Evolutionary conservation across 176 grass and related monocot species (phyloP).

Genomic region (Ananas comosus): DNA sequence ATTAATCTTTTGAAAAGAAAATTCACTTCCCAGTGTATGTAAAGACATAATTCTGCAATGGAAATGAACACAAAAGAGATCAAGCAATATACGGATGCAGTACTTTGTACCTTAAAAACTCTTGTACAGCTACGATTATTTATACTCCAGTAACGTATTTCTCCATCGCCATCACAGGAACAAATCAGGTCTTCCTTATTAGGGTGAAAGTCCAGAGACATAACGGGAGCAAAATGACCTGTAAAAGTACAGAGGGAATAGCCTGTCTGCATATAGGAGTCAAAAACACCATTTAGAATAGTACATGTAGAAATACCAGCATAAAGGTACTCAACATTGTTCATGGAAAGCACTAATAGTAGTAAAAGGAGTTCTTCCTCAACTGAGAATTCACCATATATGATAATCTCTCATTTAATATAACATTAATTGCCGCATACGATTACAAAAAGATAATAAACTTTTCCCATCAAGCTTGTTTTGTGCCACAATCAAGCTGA

Average conservation of each 20-base stretch:
- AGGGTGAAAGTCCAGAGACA: conserved; percentile 94
- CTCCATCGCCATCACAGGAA: conserved; percentile 79
- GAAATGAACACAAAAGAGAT: too few relatives aligned
- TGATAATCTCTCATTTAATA: too few relatives aligned
- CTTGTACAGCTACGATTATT: conserved; percentile 85
- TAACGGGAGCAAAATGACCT: conserved; percentile 82
- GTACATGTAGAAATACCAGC: background rate
- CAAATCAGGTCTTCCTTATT: conserved; percentile 99
- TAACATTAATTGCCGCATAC: too few relatives aligned
- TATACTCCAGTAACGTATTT: conserved; percentile 95
- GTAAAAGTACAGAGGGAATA: conserved; percentile 97
- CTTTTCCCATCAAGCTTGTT: background rate
- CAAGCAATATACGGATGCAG: background rate
- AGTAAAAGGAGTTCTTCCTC: background rate
- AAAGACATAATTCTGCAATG: too few relatives aligned
- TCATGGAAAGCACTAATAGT: background rate
- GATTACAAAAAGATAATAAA: background rate
- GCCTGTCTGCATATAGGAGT: conserved; percentile 45
- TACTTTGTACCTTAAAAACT: conserved; percentile 60
- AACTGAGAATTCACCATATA: background rate
- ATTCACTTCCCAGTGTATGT: background rate
- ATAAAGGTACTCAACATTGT: background rate
- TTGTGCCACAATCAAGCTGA: too few relatives aligned
- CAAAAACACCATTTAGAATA: conserved; percentile 1
- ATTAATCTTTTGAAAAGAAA: conserved; percentile 13